phyloP scores from a whole-genome alignment of 2,329 filamentous ascomycete genomes.

The Apiospora pterosperma region DNA sequence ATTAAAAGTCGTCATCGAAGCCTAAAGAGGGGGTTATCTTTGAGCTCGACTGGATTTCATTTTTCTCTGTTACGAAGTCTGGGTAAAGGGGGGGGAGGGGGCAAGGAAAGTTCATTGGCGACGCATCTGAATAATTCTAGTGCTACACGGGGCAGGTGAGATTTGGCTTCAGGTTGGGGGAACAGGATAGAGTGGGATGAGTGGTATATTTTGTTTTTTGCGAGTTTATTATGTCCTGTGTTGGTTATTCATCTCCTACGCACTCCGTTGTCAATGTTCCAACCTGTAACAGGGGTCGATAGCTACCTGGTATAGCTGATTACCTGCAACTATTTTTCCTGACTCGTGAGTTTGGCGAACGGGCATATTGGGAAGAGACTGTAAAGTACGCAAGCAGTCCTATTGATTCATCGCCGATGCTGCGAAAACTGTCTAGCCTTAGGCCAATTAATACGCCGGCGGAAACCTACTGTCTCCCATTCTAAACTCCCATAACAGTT shows the following conservation, averaged over 20 bases:
- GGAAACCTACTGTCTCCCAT: background rate
- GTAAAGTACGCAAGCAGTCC: background rate
- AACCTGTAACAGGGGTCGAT: background rate
- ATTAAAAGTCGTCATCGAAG: conserved; percentile 67
- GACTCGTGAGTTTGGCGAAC: background rate
- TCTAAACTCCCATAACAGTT: background rate
- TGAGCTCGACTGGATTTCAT: background rate
- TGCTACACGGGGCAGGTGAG: background rate
- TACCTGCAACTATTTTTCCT: background rate
- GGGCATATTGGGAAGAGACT: background rate
- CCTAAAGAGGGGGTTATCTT: conserved; percentile 27
- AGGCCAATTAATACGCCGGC: background rate
- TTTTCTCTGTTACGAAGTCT: background rate
- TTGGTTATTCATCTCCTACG: background rate
- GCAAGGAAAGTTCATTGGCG: background rate
- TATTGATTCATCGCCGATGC: background rate
- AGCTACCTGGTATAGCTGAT: background rate
- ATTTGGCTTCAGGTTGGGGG: background rate
- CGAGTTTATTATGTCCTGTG: background rate
- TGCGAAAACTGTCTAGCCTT: background rate
- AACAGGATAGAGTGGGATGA: background rate
- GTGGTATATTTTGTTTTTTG: background rate
- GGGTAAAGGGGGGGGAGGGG: background rate
- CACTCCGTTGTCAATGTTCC: background rate
- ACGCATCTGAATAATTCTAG: background rate